These are phyloP conservation scores for Hanseniaspora pseudoguilliermondii DNA, from an alignment of 805 yeast genomes.

Conservation along the genomic window DNA sequence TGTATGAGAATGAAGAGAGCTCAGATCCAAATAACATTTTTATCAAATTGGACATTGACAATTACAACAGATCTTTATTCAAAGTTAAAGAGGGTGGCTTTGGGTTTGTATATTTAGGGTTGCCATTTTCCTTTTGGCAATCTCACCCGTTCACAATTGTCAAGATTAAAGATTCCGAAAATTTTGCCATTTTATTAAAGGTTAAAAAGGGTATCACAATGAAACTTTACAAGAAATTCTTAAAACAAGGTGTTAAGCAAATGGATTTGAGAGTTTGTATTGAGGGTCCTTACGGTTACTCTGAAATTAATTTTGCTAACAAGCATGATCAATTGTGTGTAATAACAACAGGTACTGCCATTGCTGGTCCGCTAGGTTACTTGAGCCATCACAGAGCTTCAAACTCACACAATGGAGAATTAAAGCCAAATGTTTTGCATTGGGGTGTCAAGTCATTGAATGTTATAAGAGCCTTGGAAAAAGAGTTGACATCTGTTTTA, in stretches of 20 bases:
- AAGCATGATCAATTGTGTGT: not conserved
- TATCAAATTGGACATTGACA: constrained; percentile 2
- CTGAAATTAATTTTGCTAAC: not conserved
- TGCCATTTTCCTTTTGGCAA: constrained; percentile 10
- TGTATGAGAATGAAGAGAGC: not conserved
- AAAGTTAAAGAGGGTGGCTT: constrained; percentile 8
- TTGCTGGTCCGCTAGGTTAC: constrained; percentile 9
- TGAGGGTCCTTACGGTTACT: constrained; percentile 13
- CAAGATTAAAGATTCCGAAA: not conserved
- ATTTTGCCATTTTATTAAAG: not conserved
- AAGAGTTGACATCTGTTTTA: not conserved
- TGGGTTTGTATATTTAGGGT: constrained; percentile 6
- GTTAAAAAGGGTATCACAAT: constrained; percentile 12
- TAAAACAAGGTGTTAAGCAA: not conserved
- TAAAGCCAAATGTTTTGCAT: constrained; percentile 5
- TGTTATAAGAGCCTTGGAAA: constrained; percentile 2
- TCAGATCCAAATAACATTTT: not conserved
- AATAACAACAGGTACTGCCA: constrained; percentile 7
- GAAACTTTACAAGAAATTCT: not conserved
- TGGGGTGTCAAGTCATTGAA: constrained; percentile 10
- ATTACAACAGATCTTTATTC: constrained; percentile 8
- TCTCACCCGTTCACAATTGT: constrained; percentile 13
- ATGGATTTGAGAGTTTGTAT: constrained; percentile 2
- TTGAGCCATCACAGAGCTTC: not conserved
- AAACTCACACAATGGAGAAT: not conserved